These are phyloP conservation scores for Ramalina peruviana DNA, from an alignment of 495 filamentous ascomycete genomes.

Conservation along the genomic window DNA sequence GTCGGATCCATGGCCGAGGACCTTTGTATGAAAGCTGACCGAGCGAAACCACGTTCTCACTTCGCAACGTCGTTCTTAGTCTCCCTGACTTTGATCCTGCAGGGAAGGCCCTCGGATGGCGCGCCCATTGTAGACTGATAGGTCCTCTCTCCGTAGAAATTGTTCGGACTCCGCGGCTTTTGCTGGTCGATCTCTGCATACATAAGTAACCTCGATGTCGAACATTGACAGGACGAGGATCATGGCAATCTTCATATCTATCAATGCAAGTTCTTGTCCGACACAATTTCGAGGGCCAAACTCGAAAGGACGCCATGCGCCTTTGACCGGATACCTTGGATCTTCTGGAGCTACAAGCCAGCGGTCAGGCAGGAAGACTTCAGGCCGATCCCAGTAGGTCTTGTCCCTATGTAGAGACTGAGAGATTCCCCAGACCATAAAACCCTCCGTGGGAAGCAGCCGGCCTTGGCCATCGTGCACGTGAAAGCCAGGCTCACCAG, in stretches of 20 bases:
- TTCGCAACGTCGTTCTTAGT: no score
- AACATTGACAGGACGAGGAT: conserved; percentile 10
- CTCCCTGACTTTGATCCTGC: conserved; percentile 2
- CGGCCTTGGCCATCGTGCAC: conserved; percentile 7
- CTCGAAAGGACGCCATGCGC: conserved; percentile 33
- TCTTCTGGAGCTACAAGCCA: conserved; percentile 10
- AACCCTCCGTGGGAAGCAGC: conserved; percentile 21
- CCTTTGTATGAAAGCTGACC: no score
- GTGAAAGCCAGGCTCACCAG: background rate
- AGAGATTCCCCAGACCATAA: conserved; percentile 17
- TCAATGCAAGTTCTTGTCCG: conserved; percentile 33
- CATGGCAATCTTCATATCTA: conserved; percentile 29
- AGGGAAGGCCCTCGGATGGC: conserved; percentile 16
- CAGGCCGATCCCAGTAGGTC: conserved; percentile 18
- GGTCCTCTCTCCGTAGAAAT: conserved; percentile 14
- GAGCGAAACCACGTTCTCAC: no score
- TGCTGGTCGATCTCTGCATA: conserved; percentile 15
- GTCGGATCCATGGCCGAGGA: no score
- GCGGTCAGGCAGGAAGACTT: conserved; percentile 26
- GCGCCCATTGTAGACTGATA: conserved; percentile 14
- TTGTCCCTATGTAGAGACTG: conserved; percentile 17
- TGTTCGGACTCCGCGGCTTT: background rate
- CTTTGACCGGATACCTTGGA: conserved; percentile 5
- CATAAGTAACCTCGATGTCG: conserved; percentile 13
- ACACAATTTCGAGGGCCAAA: conserved; percentile 36